Conservation (phyloP, 1,139 yeast genomes). For the Zygosaccharomyces sapae region DNA sequence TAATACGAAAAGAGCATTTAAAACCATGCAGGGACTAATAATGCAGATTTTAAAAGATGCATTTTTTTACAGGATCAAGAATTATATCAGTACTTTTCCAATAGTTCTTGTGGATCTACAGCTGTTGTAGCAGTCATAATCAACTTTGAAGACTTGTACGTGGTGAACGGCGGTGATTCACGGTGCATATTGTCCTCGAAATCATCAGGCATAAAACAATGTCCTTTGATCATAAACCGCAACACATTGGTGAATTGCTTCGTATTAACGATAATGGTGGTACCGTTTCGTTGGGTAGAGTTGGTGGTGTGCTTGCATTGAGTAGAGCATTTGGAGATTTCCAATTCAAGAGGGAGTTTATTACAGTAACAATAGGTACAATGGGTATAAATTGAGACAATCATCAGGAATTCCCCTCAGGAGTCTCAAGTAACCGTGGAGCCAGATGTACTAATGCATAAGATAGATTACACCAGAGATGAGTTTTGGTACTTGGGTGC, state of each 20-base stretch:
- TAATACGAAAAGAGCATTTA: conserved; percentile 21
- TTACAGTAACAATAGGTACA: conserved; percentile 37
- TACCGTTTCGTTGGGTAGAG: conserved; percentile 61
- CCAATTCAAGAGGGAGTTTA: conserved; percentile 52
- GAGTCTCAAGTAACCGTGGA: conserved; percentile 56
- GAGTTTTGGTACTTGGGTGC: conserved; percentile 69
- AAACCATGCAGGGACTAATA: conserved; percentile 41
- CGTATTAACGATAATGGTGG: conserved; percentile 76
- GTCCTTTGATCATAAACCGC: conserved; percentile 75
- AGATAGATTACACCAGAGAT: conserved; percentile 45
- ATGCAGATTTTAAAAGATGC: conserved; percentile 44
- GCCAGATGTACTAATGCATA: conserved; percentile 61
- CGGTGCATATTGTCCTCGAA: conserved; percentile 53
- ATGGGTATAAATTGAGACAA: conserved; percentile 26
- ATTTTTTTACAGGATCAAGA: conserved; percentile 56
- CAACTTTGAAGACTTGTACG: conserved; percentile 44
- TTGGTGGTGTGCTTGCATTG: conserved; percentile 68
- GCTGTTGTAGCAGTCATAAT: conserved; percentile 56
- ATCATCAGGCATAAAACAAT: conserved; percentile 48
- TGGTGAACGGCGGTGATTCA: conserved; percentile 74
- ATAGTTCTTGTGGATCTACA: conserved; percentile 63
- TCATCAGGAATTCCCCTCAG: conserved; percentile 35
- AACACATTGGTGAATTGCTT: conserved; percentile 68
- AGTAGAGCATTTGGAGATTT: conserved; percentile 81
- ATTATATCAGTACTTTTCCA: conserved; percentile 42